Conservation (phyloP, 495 filamentous ascomycete species). For the Hypoxylon lenormandii region DNA sequence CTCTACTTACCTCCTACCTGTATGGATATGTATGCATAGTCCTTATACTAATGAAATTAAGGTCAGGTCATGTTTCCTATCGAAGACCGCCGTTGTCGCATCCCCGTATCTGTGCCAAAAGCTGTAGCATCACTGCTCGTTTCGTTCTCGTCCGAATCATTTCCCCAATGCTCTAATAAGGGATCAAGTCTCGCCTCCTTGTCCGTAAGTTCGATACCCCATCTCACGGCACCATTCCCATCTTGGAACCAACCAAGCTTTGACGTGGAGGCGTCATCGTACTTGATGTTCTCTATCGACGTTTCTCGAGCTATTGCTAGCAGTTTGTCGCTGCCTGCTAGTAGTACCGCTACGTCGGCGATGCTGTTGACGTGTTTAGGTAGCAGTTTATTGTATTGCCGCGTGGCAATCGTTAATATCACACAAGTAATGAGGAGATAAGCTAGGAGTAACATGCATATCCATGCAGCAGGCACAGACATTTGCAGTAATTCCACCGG, state of each 20-base stretch:
- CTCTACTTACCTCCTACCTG: too few relatives aligned
- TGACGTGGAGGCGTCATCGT: constrained; percentile 1
- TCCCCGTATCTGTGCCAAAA: too few relatives aligned
- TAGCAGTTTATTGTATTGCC: constrained; percentile 23
- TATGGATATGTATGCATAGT: too few relatives aligned
- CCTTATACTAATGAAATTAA: too few relatives aligned
- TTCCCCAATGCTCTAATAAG: not conserved
- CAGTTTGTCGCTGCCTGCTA: constrained; percentile 40
- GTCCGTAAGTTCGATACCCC: constrained; percentile 32
- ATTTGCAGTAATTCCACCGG: constrained; percentile 52
- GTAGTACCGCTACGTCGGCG: constrained; percentile 37
- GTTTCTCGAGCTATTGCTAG: constrained; percentile 20
- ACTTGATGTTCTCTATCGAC: constrained; percentile 2
- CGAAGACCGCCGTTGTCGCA: too few relatives aligned
- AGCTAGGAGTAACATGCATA: constrained; percentile 54
- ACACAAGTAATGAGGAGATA: constrained; percentile 51
- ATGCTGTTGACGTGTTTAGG: constrained; percentile 36
- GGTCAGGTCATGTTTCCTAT: too few relatives aligned
- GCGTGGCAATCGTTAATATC: constrained; percentile 34
- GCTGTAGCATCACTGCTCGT: not conserved
- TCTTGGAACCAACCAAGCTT: constrained; percentile 31
- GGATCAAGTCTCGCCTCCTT: not conserved
- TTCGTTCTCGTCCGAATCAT: not conserved
- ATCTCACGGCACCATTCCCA: constrained; percentile 11
- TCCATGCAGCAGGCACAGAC: constrained; percentile 51